Evolutionary conservation across 352 stramenopile species (phyloP).

Genomic region (Peronosclerospora sorghi): DNA sequence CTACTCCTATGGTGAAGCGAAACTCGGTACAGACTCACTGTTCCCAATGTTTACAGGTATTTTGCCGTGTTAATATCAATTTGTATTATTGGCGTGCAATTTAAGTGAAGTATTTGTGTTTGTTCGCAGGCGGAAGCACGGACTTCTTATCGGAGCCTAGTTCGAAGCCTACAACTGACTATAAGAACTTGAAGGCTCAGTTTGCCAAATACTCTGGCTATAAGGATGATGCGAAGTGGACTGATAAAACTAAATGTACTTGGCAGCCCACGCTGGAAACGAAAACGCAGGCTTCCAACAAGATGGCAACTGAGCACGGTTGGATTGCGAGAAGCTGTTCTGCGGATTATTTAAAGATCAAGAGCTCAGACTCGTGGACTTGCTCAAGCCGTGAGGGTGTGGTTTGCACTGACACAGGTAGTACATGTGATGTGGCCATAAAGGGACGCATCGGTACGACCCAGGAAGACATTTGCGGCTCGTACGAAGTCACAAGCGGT

Average conservation of each 20-base stretch:
- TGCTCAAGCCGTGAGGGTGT: conserved; percentile 61
- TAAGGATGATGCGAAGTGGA: conserved; percentile 48
- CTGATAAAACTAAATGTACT: conserved; percentile 39
- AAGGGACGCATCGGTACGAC: conserved; percentile 42
- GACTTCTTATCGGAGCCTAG: conserved; percentile 50
- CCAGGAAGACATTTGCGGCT: conserved; percentile 67
- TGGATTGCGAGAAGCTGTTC: conserved; percentile 66
- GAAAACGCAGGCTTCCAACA: conserved; percentile 49
- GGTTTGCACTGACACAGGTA: conserved; percentile 50
- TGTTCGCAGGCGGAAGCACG: conserved; percentile 39
- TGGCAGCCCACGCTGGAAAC: conserved; percentile 49
- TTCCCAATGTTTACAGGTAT: conserved; percentile 80
- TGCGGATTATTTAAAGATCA: conserved; percentile 38
- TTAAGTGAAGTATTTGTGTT: conserved; percentile 6
- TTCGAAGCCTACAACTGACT: conserved; percentile 47
- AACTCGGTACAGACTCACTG: conserved; percentile 45
- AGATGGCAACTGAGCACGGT: conserved; percentile 31
- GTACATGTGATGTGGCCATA: conserved; percentile 55
- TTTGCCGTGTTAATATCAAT: not conserved
- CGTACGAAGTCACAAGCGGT: conserved; percentile 48
- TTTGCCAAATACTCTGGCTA: conserved; percentile 55
- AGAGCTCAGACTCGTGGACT: conserved; percentile 52
- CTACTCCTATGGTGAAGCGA: conserved; percentile 82
- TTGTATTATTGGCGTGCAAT: not conserved
- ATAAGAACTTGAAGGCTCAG: conserved; percentile 58